Evolutionary conservation across 2,329 filamentous ascomycete genomes (phyloP), one percentile per base, ranked within the genome.

Genomic region (Chrysosphaeria jannelii): DNA sequence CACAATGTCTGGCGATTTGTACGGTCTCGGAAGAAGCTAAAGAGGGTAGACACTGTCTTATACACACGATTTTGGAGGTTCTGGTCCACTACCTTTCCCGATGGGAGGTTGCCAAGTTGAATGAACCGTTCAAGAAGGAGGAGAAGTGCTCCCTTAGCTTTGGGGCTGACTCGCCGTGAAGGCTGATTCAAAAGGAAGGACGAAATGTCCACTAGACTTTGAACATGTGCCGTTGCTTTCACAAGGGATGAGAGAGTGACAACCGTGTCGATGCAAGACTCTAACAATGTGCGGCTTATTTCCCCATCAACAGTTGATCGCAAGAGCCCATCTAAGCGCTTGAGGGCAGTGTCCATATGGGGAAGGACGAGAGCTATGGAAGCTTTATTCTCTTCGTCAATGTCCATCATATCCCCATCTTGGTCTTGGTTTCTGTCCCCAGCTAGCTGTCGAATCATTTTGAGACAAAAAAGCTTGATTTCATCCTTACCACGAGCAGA

Each of bases 11-110:
- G 53, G 25, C 85, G 59, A 36, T 76, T 88, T 20, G 60, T 48
- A 20, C 65, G 57, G 40, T 93, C 79, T 34, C 66, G 74, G 48
- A 93, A 81, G 39, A 79, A 90, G 25, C 75, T 72, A 38, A 90
- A 93, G 16, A 93, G 55, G 0, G 72, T 66, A 4, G 72, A 68
- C 7, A 85, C 45, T 0, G 74, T 74, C 21, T 61, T 51, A 38
- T 71, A 89, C 1, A 88, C 59, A 17, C 57, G 53, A 21, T 54
- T 46, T 23, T 60, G 60, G 10, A 81, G 45, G 13, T 54, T 50
- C 5, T 43, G 35, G 23, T 28, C 27, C 8, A 13, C 21, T 5
- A 24, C 23, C 5, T 10, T 10, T 10, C 14, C 21, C 2, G 12
- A 8, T 9, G 18, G 7, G 15, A 11, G 21, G 23, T 70, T 53